Base-by-base conservation (phyloP, 768 basidiomycete genomes). In the Tulasnella sp. region DNA sequence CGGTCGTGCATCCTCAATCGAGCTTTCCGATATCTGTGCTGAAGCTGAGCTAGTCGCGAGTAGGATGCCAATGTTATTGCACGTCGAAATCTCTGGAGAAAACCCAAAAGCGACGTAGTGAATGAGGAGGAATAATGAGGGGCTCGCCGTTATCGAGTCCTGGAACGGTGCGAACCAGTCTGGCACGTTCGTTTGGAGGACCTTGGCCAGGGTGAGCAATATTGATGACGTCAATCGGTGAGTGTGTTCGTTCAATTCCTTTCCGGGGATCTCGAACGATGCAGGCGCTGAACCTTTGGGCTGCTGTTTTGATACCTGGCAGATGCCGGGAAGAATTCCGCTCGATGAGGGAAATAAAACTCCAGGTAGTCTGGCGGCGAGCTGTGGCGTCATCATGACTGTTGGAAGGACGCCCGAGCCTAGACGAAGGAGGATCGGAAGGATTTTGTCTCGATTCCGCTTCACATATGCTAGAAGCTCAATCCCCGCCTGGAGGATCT, bases 11-110 rank as follows among this genome's bases (percentile, higher is more conserved):
- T 19, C 63, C 64, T 0, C 65, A 61, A 17, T 65, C 64, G 11
- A 23, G 24, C 9, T 62, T 58, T 77, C 65, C 15, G 34, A 38
- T 38, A 7, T 15, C 7, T 15, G 34, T 7, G 15, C 34, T 15
- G 34, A 38, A 15, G 7, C 5, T 38, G 34, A 38, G 15, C 7
- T 38, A 3, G 71, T 67, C 17, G 77, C 75, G 8, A 79, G 64
- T 26, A 79, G 65, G 58, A 79, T 77, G 17, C 78, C 78, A 29
- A 78, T 73, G 58, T 79, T 78, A 63, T 79, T 79, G 68, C 75
- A 73, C 23, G 74, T 75, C 27, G 75, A 74, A 1, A 78, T 72
- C 11, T 73, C 72, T 3, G 77, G 77, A 61, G 70, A 70, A 34
- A 78, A 68, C 1, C 76, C 71, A 1, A 78, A 68, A 0, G 78